Conservation (phyloP, 805 yeast species). For the Monosporozyma aquatica region DNA sequence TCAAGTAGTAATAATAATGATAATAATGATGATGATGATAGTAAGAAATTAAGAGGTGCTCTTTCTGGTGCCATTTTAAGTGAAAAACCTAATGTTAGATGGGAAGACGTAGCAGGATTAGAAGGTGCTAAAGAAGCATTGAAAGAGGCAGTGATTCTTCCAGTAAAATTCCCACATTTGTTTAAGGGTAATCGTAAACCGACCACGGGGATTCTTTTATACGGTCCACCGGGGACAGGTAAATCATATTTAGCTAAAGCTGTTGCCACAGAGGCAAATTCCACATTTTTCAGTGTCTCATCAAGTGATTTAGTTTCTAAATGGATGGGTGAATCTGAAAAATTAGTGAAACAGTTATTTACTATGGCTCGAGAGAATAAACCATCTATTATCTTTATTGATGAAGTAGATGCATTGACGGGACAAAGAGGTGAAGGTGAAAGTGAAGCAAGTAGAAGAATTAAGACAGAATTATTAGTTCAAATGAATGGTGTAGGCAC, state of each 20-base stretch:
- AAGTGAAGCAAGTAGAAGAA: slow-evolving; percentile 91
- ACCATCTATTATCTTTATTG: slow-evolving; percentile 93
- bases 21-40: slow-evolving; percentile 60
- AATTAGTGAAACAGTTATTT: slow-evolving; percentile 89
- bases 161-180: slow-evolving; percentile 91
- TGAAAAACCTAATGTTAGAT: slow-evolving; percentile 84
- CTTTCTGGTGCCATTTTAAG: slow-evolving; percentile 83
- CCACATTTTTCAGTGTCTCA: slow-evolving; percentile 93
- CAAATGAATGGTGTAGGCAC: slow-evolving; percentile 99
- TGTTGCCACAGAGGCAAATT: slow-evolving; percentile 96
- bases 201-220: slow-evolving; percentile 76
- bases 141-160: slow-evolving; percentile 93
- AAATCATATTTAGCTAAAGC: slow-evolving; percentile 95
- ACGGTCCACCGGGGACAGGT: slow-evolving; percentile 97
- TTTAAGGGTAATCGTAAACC: slow-evolving; percentile 94
- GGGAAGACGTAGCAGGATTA: slow-evolving; percentile 95
- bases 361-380: slow-evolving; percentile 93
- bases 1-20: slow-evolving; percentile 44
- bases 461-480: slow-evolving; percentile 88
- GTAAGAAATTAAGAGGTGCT: slow-evolving; percentile 84
- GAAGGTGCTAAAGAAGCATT: slow-evolving; percentile 93
- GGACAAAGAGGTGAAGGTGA: slow-evolving; percentile 98
- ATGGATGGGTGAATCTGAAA: slow-evolving; percentile 99
- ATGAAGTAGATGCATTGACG: slow-evolving; percentile 95
- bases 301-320: slow-evolving; percentile 92